Base-by-base conservation (phyloP, 371 early-diverging fungal species). In the Amoeboaphelidium protococcarum region DNA sequence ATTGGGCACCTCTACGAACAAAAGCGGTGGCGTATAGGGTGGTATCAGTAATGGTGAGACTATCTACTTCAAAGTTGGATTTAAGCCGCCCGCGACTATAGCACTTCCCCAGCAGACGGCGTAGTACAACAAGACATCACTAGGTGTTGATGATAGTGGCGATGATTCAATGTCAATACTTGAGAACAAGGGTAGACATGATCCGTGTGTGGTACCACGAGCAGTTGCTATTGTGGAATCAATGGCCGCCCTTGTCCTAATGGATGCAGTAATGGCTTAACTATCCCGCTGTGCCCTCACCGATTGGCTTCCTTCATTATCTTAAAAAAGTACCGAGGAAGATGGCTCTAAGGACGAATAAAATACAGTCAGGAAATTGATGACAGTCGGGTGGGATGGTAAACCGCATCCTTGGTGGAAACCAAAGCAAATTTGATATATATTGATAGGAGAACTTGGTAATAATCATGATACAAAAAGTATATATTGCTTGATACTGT, bases 211-310 rank as follows among this genome's bases (percentile, higher is more conserved):
- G 0, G 78, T 89, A 13, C 82, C 91, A 4, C 64, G 95, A 27
- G 95, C 95, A 3, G 83, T 84, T 13, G 90, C 95, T 20, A 95
- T 95, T 54, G 92, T 95, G 27, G 95, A 91, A 65, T 66, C 88
- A 13, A 95, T 95, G 95, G 84, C 95, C 12, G 71, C 87, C 0
- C 58, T 91, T 47, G 82, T 77, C 26, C 64, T 91, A 40, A 91
- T 91, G 83, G 95, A 95, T 16, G 37, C 37, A 10, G 37, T 31
- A 10, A 10, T 6, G 10, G 16, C 16, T 31, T 16, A 31, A 31
- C 6, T 31, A 16, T 31, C 37, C 16, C 37, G 37, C 16, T 6
- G 37, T 31, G 37, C 10, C 6, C 10, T 31, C 6, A 16, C 37
- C 6, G 6, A 6, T 31, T 31, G 6, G 37, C 16, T 31, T 6